These are phyloP conservation scores for Trypanosoma boissoni DNA, from an alignment of 208 protist genomes.

Conservation along the genomic window DNA sequence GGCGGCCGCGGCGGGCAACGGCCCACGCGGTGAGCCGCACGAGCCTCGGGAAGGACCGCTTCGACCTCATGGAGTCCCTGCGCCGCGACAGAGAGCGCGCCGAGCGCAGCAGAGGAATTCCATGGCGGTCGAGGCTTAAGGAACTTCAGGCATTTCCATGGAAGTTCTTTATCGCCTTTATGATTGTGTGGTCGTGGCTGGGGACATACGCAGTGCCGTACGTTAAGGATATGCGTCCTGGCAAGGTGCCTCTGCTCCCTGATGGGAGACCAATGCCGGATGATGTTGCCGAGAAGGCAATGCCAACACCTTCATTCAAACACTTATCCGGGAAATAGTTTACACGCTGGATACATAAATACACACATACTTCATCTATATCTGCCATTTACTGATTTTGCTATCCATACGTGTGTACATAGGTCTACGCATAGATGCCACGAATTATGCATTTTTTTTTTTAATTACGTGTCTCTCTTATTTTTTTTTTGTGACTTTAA, in stretches of 20 bases:
- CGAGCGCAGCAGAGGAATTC: conserved; percentile 31
- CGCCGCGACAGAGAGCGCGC: conserved; percentile 45
- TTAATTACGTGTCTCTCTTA: neutral
- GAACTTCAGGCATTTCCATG: conserved; percentile 58
- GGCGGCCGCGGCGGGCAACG: conserved; percentile 29
- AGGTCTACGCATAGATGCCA: neutral
- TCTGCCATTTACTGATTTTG: no score
- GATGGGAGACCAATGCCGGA: conserved; percentile 24
- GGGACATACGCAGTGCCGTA: conserved; percentile 67
- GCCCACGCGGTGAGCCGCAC: conserved; percentile 39
- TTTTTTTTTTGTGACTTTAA: neutral
- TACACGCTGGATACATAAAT: no score
- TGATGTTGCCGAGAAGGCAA: conserved; percentile 31
- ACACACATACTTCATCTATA: no score
- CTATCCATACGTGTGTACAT: neutral
- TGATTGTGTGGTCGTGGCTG: conserved; percentile 66
- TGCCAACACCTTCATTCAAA: no score
- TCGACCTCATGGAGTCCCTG: conserved; percentile 43
- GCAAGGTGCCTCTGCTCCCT: conserved; percentile 34
- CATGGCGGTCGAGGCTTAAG: conserved; percentile 44
- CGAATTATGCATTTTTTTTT: no score
- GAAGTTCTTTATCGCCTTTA: conserved; percentile 73
- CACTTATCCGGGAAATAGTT: no score
- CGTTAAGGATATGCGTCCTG: conserved; percentile 43
- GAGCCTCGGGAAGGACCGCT: conserved; percentile 47